Conservation (phyloP, 2,329 filamentous ascomycete species). For the Bretziella fagacearum region DNA sequence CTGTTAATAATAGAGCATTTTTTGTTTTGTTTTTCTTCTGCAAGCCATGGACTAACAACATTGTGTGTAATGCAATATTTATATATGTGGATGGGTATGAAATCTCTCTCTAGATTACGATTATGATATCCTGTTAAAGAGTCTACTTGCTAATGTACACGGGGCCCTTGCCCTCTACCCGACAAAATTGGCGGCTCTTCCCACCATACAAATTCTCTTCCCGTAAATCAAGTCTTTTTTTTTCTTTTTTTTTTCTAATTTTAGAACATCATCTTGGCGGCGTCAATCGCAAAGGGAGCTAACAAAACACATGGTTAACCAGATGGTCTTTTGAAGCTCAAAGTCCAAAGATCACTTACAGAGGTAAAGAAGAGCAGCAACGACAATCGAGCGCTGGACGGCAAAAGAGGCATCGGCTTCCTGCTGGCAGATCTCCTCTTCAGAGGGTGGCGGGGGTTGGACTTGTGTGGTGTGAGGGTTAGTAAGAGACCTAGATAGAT, state of each 20-base stretch:
- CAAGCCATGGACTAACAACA: neutral
- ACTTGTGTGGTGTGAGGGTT: slow-evolving; percentile 25
- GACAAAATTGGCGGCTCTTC: no score
- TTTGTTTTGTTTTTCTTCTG: slow-evolving; percentile 3
- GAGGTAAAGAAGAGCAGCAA: slow-evolving; percentile 54
- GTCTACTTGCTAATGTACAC: neutral
- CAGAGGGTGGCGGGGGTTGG: slow-evolving; percentile 50
- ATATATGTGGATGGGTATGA: no score
- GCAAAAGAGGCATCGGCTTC: slow-evolving; percentile 52
- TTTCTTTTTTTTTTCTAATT: neutral
- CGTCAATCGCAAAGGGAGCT: slow-evolving; percentile 44
- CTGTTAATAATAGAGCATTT: neutral
- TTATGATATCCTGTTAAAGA: no score
- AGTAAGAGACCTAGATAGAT: no score
- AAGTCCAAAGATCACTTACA: slow-evolving; percentile 42
- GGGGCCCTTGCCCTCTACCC: neutral
- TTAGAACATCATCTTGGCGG: slow-evolving; percentile 30
- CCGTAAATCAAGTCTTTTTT: no score
- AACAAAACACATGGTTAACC: neutral
- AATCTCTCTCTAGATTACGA: no score
- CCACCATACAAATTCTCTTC: no score
- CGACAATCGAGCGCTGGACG: slow-evolving; percentile 48
- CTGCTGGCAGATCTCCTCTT: slow-evolving; percentile 52
- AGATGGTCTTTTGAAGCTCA: neutral
- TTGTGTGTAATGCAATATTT: no score